A percentile compares a stretch with the other conserved stretches of the same genome.
Evolutionary conservation across 257 asterid species (phyloP).

Genomic region (Echites panduratus): DNA sequence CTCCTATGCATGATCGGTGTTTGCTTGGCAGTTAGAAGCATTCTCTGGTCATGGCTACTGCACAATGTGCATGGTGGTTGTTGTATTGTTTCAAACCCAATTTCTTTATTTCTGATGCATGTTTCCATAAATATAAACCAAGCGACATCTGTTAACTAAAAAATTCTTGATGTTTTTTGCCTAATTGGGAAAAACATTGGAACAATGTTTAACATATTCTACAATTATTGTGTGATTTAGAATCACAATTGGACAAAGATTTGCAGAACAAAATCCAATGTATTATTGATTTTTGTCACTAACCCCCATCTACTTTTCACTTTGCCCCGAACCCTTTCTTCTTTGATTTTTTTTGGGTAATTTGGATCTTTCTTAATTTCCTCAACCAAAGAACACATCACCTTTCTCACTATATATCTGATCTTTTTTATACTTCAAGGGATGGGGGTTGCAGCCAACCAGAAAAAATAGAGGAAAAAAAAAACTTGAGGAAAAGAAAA

Average conservation of each 20-base stretch:
- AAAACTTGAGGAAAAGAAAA: too few species aligned
- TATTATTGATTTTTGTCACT: neutral
- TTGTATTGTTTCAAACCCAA: neutral
- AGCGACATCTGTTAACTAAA: neutral
- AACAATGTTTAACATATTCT: neutral
- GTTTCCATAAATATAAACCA: neutral
- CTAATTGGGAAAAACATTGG: conserved; percentile 8
- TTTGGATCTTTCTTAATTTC: too few species aligned
- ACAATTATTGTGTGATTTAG: neutral
- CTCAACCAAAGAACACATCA: too few species aligned
- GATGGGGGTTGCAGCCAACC: too few species aligned
- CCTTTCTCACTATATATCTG: too few species aligned
- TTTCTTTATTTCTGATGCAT: neutral
- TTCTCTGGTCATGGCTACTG: neutral
- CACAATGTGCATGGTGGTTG: neutral
- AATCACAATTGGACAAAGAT: conserved; percentile 9
- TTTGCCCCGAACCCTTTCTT: neutral
- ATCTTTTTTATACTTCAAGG: too few species aligned
- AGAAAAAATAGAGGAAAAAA: too few species aligned
- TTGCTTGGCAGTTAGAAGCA: neutral
- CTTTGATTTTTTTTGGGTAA: neutral
- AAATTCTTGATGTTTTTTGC: neutral
- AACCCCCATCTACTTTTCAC: neutral
- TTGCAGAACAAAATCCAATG: neutral
- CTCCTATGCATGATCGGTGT: neutral